Percentiles rank a stretch among this genome's conserved stretches.
Evolutionary conservation across 23 red algal species (phyloP).

Genomic region (Gracilaria gracilis): DNA sequence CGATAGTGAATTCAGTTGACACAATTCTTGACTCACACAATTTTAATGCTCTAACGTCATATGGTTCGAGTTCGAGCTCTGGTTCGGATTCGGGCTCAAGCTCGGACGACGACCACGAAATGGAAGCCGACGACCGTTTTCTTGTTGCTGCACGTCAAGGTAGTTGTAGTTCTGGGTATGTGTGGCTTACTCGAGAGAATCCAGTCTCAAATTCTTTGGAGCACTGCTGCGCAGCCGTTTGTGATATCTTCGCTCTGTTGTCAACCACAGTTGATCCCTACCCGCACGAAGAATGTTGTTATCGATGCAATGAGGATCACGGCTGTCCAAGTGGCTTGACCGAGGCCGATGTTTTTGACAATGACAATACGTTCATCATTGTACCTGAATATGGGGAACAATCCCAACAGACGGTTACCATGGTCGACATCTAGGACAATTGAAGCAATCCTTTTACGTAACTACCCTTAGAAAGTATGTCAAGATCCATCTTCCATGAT

Average conservation of each 20-base stretch:
- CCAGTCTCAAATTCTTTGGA: not conserved
- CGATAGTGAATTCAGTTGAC: conserved; percentile 22
- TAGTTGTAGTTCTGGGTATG: conserved; percentile 1
- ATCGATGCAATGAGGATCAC: conserved; percentile 32
- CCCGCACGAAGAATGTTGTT: conserved; percentile 36
- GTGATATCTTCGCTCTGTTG: conserved; percentile 2
- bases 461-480: not conserved
- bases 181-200: conserved; percentile 14
- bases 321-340: conserved; percentile 27
- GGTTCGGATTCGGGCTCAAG: not conserved
- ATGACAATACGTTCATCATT: conserved; percentile 28
- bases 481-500: not conserved
- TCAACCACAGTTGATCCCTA: conserved; percentile 9
- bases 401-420: conserved; percentile 23
- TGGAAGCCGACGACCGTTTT: not conserved
- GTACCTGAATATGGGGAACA: conserved; percentile 30
- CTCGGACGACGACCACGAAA: not conserved
- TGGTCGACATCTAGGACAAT: conserved; percentile 20
- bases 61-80: not conserved
- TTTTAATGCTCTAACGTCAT: not conserved
- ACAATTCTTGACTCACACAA: not conserved
- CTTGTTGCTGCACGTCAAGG: not conserved
- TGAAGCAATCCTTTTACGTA: not conserved
- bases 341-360: conserved; percentile 8
- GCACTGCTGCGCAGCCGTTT: conserved; percentile 27